phyloP scores from a whole-genome alignment of 345 rosid species.

The Lepidium africanum region DNA sequence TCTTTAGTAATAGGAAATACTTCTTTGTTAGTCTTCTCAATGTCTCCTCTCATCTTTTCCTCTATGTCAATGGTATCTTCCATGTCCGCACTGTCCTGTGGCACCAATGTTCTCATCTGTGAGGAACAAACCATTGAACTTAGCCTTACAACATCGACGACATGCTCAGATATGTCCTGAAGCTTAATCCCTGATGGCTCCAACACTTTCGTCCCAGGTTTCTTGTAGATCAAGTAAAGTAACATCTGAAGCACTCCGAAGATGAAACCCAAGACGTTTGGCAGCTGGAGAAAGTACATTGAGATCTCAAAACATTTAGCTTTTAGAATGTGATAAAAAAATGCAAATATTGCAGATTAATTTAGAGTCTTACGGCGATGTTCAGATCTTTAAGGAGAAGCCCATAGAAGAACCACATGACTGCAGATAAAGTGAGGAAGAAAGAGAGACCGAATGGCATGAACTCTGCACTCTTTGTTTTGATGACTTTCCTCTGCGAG shows the following conservation, averaged over 20 bases:
- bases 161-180: slow-evolving; percentile 43
- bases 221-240: slow-evolving; percentile 65
- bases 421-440: slow-evolving; percentile 76
- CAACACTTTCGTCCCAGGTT: slow-evolving; percentile 31
- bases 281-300: slow-evolving; percentile 41
- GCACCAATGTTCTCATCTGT: slow-evolving; percentile 33
- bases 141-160: slow-evolving; percentile 39
- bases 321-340: neutral
- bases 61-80: slow-evolving; percentile 24
- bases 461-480: slow-evolving; percentile 75
- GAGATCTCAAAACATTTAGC: neutral
- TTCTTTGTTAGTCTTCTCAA: slow-evolving; percentile 10
- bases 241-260: slow-evolving; percentile 71
- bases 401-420: slow-evolving; percentile 91
- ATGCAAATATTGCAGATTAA: neutral
- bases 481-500: slow-evolving; percentile 66
- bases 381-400: slow-evolving; percentile 48
- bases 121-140: slow-evolving; percentile 33
- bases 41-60: slow-evolving; percentile 23
- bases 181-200: slow-evolving; percentile 35
- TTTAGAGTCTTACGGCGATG: slow-evolving; percentile 51
- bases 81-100: slow-evolving; percentile 27
- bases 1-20: neutral
- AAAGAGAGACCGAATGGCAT: slow-evolving; percentile 71
- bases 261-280: slow-evolving; percentile 68